These are phyloP conservation scores for Polyplosphaeria fusca DNA, from an alignment of 495 filamentous ascomycete genomes.

Conservation along the genomic window DNA sequence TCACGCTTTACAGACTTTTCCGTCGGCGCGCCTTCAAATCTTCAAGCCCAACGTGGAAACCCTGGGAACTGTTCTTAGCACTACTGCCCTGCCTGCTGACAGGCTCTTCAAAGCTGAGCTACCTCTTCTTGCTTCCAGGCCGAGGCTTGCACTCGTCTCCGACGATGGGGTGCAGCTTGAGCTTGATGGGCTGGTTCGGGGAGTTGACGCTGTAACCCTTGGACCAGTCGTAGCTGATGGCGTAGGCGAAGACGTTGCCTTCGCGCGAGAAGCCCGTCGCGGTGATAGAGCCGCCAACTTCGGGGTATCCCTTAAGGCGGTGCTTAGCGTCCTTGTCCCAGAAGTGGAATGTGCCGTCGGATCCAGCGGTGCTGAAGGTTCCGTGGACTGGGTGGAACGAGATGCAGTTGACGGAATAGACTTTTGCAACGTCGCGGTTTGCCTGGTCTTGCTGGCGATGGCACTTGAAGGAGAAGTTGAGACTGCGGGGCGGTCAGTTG, in stretches of 20 bases:
- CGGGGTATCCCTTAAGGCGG: conserved; percentile 82
- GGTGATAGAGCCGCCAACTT: conserved; percentile 75
- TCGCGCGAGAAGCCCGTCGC: conserved; percentile 71
- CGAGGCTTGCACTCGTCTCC: conserved; percentile 80
- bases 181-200: conserved; percentile 67
- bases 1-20: too few species aligned
- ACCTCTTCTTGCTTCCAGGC: conserved; percentile 68
- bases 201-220: conserved; percentile 78
- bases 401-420: conserved; percentile 86
- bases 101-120: conserved; percentile 16
- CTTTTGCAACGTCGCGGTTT: conserved; percentile 65
- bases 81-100: too few species aligned
- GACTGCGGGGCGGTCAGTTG: conserved; percentile 42
- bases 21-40: too few species aligned
- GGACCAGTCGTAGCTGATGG: conserved; percentile 92
- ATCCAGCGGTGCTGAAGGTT: conserved; percentile 86
- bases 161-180: conserved; percentile 78
- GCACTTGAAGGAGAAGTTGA: conserved; percentile 91
- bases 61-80: too few species aligned
- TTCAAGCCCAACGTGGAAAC: too few species aligned
- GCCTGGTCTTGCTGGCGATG: conserved; percentile 72
- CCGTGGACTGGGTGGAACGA: conserved; percentile 83
- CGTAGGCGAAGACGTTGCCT: conserved; percentile 84
- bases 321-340: conserved; percentile 83
- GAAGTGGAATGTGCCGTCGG: conserved; percentile 82